Base-by-base conservation (phyloP, 495 filamentous ascomycete species). In the Penicillium daleae region DNA sequence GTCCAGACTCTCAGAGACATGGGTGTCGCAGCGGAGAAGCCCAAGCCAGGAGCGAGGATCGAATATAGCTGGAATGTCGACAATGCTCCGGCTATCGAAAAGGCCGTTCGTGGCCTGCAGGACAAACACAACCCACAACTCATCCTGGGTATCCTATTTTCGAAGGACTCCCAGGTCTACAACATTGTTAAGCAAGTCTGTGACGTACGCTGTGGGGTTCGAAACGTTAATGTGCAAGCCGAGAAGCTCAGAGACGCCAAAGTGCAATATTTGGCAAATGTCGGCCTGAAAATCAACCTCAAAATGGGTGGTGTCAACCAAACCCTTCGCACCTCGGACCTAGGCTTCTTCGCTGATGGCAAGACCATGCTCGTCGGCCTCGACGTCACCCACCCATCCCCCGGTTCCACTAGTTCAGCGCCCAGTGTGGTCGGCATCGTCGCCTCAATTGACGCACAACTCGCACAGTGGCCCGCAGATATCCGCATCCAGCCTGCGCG, bases 381-480 rank as follows among this genome's bases (percentile, higher is more conserved):
- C 46, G 93, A 97, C 66, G 92, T 96, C 3, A 95, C 92, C 0
- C 93, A 97, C 66, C 93, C 93, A 0, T 91, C 90, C 0, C 91
- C 92, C 9, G 83, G 90, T 0, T 85, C 84, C 17, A 60, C 78
- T 0, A 71, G 78, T 12, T 77, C 76, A 6, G 81, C 84, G 1
- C 92, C 92, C 6, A 91, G 87, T 66, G 85, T 95, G 58, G 91
- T 92, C 3, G 62, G 63, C 12, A 62, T 65, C 35, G 60, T 70
- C 27, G 52, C 68, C 27, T 73, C 67, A 0, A 54, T 71, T 10
- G 62, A 70, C 50, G 52, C 57, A 17, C 37, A 58, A 2, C 64
- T 76, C 6, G 71, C 67, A 4, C 73, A 75, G 49, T 75, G 71
- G 65, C 73, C 73, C 3, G 73, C 73, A 0, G 67, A 71, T 19